phyloP scores from a whole-genome alignment of 2,329 filamentous ascomycete species.

The Paraphoma chrysanthemicola region DNA sequence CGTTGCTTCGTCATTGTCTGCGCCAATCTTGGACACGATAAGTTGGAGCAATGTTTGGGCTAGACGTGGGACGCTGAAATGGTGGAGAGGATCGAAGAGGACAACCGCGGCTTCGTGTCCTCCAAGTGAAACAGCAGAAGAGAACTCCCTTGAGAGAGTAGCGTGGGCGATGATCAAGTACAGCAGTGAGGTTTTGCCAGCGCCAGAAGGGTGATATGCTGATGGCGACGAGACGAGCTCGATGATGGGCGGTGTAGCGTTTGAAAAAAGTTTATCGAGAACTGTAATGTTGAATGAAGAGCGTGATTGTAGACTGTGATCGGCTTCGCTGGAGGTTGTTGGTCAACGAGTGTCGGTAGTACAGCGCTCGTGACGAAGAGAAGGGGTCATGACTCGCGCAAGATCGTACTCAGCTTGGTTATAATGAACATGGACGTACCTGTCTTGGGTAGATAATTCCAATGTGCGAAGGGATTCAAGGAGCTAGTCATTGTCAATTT shows the following conservation, averaged over 20 bases:
- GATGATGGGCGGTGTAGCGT: slow-evolving; percentile 39
- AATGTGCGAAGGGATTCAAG: slow-evolving; percentile 44
- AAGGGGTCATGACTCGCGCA: slow-evolving; percentile 3
- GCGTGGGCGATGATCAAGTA: slow-evolving; percentile 62
- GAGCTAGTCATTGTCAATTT: slow-evolving; percentile 40
- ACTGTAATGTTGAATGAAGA: slow-evolving; percentile 52
- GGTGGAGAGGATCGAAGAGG: slow-evolving; percentile 63
- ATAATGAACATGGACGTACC: too few relatives aligned
- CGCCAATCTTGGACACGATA: slow-evolving; percentile 6
- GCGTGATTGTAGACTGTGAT: neutral
- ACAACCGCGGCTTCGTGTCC: slow-evolving; percentile 57
- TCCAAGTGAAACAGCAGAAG: slow-evolving; percentile 30
- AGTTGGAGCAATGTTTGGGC: slow-evolving; percentile 41
- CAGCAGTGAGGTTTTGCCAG: slow-evolving; percentile 66
- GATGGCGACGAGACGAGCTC: slow-evolving; percentile 60
- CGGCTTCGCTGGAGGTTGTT: neutral
- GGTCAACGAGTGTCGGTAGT: too few relatives aligned
- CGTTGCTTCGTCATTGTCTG: neutral
- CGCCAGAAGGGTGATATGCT: slow-evolving; percentile 48
- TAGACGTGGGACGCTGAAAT: slow-evolving; percentile 61
- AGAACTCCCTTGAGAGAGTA: slow-evolving; percentile 54
- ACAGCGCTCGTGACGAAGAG: too few relatives aligned
- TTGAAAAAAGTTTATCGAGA: slow-evolving; percentile 52
- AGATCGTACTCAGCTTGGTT: neutral
- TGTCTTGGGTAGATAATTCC: too few relatives aligned